Base-by-base conservation (phyloP, 2,329 filamentous ascomycete genomes). In the Mycosphaerelloides madeirae region DNA sequence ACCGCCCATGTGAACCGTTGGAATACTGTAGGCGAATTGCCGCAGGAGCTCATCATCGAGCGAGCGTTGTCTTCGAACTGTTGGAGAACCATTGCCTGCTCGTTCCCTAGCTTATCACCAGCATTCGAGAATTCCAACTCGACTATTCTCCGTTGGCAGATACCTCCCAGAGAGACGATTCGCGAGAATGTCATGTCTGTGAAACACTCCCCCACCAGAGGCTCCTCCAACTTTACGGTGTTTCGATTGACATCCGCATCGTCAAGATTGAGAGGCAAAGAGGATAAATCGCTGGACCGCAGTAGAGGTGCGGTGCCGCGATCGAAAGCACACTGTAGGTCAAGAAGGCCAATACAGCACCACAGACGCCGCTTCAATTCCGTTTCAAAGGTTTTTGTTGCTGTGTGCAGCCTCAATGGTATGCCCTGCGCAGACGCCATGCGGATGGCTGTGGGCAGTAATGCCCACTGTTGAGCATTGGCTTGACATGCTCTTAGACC, bases 271-370 rank as follows among this genome's bases (percentile, higher is more conserved):
- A 29, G n/a, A 2, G 45, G 45, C 6, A 41, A 34, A 5, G 9
- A 20, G 12, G 31, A 31, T 8, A 44, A 22, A 19, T 39, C 37
- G 3, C 34, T 12, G 5, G 38, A 41, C 3, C n/a, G 22, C 12
- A 48, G 35, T 15, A 48, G 28, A 3, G 41, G 41, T 12, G 37
- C 11, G 9, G 46, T 37, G 13, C 46, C 46, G 6, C 46, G 36
- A 40, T 48, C 46, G 29, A 48, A 44, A 6, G 46, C 46, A 20
- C 35, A 28, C 22, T 48, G 46, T 13, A 48, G 9, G 37, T 48
- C 46, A 6, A 48, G 38, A 12, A 41, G 20, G n/a, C 37, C 41
- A 13, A 48, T 48, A 18, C 41, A 44, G 13, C 13, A 31, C 46
- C 46, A 48, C 11, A 45, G 38, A 29, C 46, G 36, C 14, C 37